Evolutionary conservation across 2,329 filamentous ascomycete species (phyloP).

Genomic region (Davidsoniella eucalypti): DNA sequence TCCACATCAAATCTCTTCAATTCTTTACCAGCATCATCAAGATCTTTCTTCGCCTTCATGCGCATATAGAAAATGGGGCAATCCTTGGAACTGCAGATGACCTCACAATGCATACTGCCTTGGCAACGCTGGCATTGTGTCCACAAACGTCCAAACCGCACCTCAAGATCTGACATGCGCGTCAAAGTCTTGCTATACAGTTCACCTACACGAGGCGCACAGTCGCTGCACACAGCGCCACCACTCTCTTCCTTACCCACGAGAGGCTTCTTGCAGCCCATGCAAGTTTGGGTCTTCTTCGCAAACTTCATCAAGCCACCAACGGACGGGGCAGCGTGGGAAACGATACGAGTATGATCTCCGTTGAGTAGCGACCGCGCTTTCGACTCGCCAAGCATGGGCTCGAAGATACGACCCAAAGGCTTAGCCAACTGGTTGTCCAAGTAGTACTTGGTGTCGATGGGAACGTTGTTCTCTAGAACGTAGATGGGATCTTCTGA

Average conservation of each 20-base stretch:
- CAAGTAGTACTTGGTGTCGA: conserved; percentile 96
- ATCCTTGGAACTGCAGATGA: conserved; percentile 91
- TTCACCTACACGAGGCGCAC: conserved; percentile 71
- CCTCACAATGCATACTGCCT: conserved; percentile 94
- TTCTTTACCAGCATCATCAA: conserved; percentile 88
- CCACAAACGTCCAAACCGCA: conserved; percentile 84
- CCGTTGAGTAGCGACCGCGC: conserved; percentile 73
- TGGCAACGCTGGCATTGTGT: conserved; percentile 97
- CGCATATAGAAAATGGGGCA: conserved; percentile 99
- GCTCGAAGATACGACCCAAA: conserved; percentile 88
- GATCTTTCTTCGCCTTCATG: conserved; percentile 99
- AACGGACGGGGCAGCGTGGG: conserved; percentile 76
- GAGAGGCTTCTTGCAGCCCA: conserved; percentile 97
- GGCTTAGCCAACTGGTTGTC: conserved; percentile 97
- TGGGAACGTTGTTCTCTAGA: conserved; percentile 90
- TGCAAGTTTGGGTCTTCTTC: conserved; percentile 94
- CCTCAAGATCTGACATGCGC: conserved; percentile 81
- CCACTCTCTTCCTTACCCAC: conserved; percentile 59
- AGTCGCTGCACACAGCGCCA: conserved; percentile 79
- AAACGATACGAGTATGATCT: conserved; percentile 87
- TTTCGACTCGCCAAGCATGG: conserved; percentile 87
- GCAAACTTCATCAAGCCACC: conserved; percentile 97
- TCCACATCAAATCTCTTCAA: conserved; percentile 79
- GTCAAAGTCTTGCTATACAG: conserved; percentile 82
- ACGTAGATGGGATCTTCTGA: conserved; percentile 96